Evolutionary conservation across 1,284 basidiomycete species (phyloP).

Genomic region (Ustilago loliicola): DNA sequence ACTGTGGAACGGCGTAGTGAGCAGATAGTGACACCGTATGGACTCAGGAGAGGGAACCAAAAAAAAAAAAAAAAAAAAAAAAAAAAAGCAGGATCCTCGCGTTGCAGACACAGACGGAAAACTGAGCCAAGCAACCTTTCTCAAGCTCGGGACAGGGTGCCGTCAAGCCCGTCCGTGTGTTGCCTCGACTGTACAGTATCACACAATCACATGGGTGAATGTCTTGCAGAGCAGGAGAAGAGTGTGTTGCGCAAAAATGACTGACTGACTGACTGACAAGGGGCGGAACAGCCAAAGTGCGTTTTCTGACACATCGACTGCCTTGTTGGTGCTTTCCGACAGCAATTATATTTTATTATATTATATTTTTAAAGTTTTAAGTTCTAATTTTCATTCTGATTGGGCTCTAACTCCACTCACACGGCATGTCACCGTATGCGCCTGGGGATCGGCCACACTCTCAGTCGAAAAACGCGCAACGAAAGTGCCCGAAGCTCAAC

Average conservation of each 20-base stretch:
- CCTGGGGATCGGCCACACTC: conserved; percentile 5
- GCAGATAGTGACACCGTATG: background rate
- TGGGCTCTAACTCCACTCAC: background rate
- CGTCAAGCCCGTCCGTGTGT: too few relatives aligned
- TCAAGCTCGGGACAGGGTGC: too few relatives aligned
- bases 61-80: too few relatives aligned
- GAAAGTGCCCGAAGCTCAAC: background rate
- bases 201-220: background rate
- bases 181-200: too few relatives aligned
- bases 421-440: background rate
- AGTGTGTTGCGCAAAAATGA: background rate
- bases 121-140: background rate
- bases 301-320: background rate
- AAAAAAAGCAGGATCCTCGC: background rate
- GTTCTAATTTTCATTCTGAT: background rate
- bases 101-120: background rate
- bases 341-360: background rate
- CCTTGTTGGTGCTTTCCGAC: background rate
- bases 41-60: too few relatives aligned
- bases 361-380: background rate
- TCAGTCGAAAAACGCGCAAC: background rate
- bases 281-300: background rate
- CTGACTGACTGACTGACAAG: background rate
- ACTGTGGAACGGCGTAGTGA: conserved; percentile 2
- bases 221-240: background rate